A percentile compares a stretch with the other conserved stretches of the same genome.
phyloP scores from a whole-genome alignment of 2,329 filamentous ascomycete species.

The Penicillium sp. region DNA sequence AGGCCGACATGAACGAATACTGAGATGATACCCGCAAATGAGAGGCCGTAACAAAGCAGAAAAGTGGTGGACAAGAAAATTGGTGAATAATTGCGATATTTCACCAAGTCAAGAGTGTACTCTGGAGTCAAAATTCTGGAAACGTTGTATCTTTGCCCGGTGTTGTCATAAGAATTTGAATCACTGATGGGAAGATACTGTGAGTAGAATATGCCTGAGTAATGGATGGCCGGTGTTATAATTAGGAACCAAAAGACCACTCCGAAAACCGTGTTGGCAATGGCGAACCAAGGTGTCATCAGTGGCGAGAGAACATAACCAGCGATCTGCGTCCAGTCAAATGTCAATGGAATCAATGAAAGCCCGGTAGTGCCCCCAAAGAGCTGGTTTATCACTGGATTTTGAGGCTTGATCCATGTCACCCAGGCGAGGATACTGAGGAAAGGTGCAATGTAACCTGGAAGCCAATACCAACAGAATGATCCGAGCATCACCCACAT shows the following conservation, averaged over 20 bases:
- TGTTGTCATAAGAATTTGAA: slow-evolving; percentile 71
- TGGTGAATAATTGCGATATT: slow-evolving; percentile 68
- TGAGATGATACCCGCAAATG: slow-evolving; percentile 70
- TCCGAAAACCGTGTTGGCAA: slow-evolving; percentile 70
- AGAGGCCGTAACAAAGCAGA: slow-evolving; percentile 68
- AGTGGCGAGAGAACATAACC: slow-evolving; percentile 69
- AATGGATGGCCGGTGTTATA: slow-evolving; percentile 63
- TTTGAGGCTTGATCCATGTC: slow-evolving; percentile 72
- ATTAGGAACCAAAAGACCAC: slow-evolving; percentile 66
- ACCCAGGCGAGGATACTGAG: slow-evolving; percentile 70
- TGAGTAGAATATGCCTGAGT: slow-evolving; percentile 64
- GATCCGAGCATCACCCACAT: slow-evolving; percentile 57
- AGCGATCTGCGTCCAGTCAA: slow-evolving; percentile 74
- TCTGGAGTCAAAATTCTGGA: slow-evolving; percentile 62
- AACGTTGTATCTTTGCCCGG: slow-evolving; percentile 64
- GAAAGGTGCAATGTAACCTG: slow-evolving; percentile 68
- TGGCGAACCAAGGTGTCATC: slow-evolving; percentile 72
- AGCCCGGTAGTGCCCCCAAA: slow-evolving; percentile 22
- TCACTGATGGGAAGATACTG: slow-evolving; percentile 70
- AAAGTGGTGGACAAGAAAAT: slow-evolving; percentile 67
- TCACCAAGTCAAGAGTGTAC: slow-evolving; percentile 62
- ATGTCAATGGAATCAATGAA: slow-evolving; percentile 36
- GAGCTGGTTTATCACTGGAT: slow-evolving; percentile 65
- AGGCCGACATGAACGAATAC: slow-evolving; percentile 68
- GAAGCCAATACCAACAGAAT: slow-evolving; percentile 69